These are phyloP conservation scores for Fagus sylvatica DNA, from an alignment of 306 rosid genomes.

Conservation along the genomic window DNA sequence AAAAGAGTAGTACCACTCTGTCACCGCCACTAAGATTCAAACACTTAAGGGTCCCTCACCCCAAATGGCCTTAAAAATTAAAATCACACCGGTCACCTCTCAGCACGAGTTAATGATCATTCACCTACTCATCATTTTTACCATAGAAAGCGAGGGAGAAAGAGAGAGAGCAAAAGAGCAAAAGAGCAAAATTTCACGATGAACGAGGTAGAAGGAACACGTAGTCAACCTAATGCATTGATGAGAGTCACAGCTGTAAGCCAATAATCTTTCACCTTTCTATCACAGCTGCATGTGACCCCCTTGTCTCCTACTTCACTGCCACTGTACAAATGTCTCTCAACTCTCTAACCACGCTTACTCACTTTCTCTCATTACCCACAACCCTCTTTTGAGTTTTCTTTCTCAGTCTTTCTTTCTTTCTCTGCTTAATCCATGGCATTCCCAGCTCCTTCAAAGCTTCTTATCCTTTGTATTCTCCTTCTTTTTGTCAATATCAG, in stretches of 20 bases:
- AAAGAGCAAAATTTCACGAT: background rate
- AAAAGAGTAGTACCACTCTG: no score
- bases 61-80: no score
- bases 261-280: constrained; percentile 33
- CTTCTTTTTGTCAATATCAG: constrained; percentile 8
- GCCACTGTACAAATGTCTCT: background rate
- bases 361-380: no score
- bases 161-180: no score
- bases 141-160: no score
- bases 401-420: background rate
- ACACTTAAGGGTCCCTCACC: no score
- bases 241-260: constrained; percentile 62
- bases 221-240: constrained; percentile 34
- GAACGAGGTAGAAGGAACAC: constrained; percentile 22
- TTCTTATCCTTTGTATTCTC: constrained; percentile 23
- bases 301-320: constrained; percentile 10
- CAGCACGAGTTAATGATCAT: no score
- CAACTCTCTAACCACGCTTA: no score
- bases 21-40: no score
- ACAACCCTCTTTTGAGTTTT: no score
- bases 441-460: background rate
- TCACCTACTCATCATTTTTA: no score
- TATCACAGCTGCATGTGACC: constrained; percentile 64
- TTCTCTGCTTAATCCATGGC: constrained; percentile 32
- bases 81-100: no score